A percentile compares a stretch with the other conserved stretches of the same genome.
Conservation (phyloP, 106 monocot species). For the Iris macrosiphon region DNA sequence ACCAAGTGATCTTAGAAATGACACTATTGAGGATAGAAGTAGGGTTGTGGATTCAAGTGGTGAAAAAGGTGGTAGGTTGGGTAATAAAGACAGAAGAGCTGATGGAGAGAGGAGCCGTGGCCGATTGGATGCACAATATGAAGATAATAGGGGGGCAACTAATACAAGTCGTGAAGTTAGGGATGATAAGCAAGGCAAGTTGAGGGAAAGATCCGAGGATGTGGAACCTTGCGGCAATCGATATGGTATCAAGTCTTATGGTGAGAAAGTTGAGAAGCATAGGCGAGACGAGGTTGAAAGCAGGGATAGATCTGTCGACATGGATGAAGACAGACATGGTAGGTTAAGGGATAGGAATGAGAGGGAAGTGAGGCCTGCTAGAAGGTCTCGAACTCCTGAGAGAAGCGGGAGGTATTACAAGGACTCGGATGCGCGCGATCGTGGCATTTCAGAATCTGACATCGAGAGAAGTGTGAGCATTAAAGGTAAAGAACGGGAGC, state of each 20-base stretch:
- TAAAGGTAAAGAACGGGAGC: conserved; percentile 36
- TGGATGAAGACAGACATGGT: conserved; percentile 41
- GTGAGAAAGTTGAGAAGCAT: conserved; percentile 41
- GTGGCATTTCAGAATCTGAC: conserved; percentile 69
- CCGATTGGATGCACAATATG: conserved; percentile 25
- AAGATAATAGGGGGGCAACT: conserved; percentile 12
- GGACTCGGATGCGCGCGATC: conserved; percentile 63
- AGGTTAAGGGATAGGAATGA: conserved; percentile 30
- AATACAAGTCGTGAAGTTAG: conserved; percentile 23
- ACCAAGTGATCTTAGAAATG: conserved; percentile 25
- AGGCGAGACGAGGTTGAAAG: conserved; percentile 35
- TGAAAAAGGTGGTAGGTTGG: conserved; percentile 14
- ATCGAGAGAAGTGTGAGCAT: conserved; percentile 36
- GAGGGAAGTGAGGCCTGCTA: conserved; percentile 23
- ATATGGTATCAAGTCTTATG: conserved; percentile 16
- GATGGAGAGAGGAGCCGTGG: conserved; percentile 21
- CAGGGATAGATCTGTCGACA: conserved; percentile 25
- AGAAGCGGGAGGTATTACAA: conserved; percentile 37
- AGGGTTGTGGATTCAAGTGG: conserved; percentile 9
- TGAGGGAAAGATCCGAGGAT: conserved; percentile 31
- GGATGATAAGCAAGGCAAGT: conserved; percentile 38
- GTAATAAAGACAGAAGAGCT: conserved; percentile 14
- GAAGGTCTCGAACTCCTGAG: conserved; percentile 54
- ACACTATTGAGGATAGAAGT: conserved; percentile 10
- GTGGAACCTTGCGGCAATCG: conserved; percentile 9